Evolutionary conservation across 2,329 filamentous ascomycete genomes (phyloP).

Genomic region (Aspergillus sp.): DNA sequence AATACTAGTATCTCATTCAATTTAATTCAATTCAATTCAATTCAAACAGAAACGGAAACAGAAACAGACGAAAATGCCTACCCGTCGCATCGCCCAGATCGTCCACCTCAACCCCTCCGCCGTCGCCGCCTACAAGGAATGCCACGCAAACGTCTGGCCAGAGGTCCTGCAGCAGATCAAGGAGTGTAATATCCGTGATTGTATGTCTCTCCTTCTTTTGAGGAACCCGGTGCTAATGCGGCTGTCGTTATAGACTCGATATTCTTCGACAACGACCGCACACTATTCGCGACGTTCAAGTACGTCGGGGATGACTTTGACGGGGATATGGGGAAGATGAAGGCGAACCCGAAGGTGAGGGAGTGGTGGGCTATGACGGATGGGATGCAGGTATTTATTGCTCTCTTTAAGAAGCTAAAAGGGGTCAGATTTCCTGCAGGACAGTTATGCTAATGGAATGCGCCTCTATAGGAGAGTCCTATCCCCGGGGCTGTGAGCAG

Average conservation of each 20-base stretch:
- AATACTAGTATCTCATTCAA: too few relatives aligned
- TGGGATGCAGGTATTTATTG: conserved; percentile 60
- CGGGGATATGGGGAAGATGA: conserved; percentile 75
- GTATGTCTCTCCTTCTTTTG: conserved; percentile 41
- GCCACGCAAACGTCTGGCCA: conserved; percentile 73
- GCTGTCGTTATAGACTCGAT: conserved; percentile 57
- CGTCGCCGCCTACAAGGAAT: conserved; percentile 69
- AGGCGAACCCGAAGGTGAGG: conserved; percentile 67
- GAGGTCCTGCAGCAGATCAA: conserved; percentile 75
- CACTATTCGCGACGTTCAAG: conserved; percentile 75
- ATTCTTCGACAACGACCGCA: conserved; percentile 68
- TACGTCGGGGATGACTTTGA: conserved; percentile 73
- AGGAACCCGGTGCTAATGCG: neutral
- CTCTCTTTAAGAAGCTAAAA: neutral
- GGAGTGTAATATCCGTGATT: conserved; percentile 72
- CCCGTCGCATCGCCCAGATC: conserved; percentile 64
- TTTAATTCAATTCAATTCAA: neutral
- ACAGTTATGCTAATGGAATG: neutral
- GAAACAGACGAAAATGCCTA: conserved; percentile 7
- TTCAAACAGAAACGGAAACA: too few relatives aligned
- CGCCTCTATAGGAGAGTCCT: conserved; percentile 28
- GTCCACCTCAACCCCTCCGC: conserved; percentile 68
- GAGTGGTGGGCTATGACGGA: conserved; percentile 85
- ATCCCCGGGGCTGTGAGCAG: conserved; percentile 33
- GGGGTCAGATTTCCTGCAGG: too few relatives aligned